phyloP scores from a whole-genome alignment of 202 grass and related monocot genomes.

The Eragrostis tef region DNA sequence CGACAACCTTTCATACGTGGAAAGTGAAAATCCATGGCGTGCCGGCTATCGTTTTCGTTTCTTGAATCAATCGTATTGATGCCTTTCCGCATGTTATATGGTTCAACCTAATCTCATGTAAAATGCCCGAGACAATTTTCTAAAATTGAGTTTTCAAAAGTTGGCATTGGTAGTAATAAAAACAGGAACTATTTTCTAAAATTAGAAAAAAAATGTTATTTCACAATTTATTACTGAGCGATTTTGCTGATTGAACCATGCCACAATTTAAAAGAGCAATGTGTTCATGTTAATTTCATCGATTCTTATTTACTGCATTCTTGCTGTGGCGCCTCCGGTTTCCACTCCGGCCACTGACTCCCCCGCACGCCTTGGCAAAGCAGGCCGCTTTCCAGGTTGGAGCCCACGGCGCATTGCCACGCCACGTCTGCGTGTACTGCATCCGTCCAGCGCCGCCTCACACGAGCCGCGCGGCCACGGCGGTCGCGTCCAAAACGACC shows the following conservation, averaged over 20 bases:
- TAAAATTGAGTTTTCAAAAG: no score
- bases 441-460: background rate
- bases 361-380: conserved; percentile 26
- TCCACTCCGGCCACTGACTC: conserved; percentile 8
- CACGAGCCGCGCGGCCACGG: background rate
- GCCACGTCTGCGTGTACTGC: background rate
- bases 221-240: no score
- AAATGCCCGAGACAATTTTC: background rate
- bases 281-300: background rate
- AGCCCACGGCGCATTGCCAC: conserved; percentile 16
- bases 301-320: background rate
- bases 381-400: conserved; percentile 7
- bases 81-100: no score
- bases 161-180: no score
- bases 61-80: no score
- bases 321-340: background rate
- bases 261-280: background rate
- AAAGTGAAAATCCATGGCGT: background rate
- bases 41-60: no score
- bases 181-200: no score
- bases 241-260: no score
- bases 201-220: no score
- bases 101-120: no score
- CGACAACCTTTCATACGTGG: background rate
- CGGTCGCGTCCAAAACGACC: conserved; percentile 31